Conservation (phyloP, 1,284 basidiomycete genomes). For the Rhodotorula sp. region DNA sequence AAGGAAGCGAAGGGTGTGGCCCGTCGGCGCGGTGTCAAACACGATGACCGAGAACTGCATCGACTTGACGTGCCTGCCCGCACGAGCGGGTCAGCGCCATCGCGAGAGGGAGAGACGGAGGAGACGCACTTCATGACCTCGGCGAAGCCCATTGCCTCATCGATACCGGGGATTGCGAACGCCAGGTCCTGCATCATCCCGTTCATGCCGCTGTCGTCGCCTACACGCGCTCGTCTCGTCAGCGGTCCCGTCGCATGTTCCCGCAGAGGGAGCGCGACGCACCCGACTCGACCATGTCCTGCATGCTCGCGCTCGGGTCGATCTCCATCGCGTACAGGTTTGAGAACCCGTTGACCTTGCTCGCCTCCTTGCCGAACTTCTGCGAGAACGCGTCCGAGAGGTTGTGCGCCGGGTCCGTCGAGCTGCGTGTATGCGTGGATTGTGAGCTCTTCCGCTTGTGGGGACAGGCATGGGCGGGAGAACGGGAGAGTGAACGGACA, state of each 20-base stretch:
- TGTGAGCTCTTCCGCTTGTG: background rate
- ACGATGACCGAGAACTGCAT: conserved; percentile 99
- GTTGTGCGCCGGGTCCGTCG: conserved; percentile 98
- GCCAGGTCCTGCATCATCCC: conserved; percentile 99
- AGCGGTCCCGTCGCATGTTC: too few relatives aligned
- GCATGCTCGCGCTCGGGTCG: conserved; percentile 92
- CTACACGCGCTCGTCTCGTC: conserved; percentile 55
- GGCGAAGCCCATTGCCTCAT: conserved; percentile 99
- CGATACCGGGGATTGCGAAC: conserved; percentile 97
- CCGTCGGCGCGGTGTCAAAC: conserved; percentile 98
- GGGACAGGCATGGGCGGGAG: background rate
- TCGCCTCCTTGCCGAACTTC: conserved; percentile 99
- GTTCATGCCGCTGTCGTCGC: conserved; percentile 86
- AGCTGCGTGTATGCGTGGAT: conserved; percentile 58
- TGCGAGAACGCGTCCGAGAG: conserved; percentile 98
- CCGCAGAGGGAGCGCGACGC: conserved; percentile 46
- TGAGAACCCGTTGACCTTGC: conserved; percentile 96
- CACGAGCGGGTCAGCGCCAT: background rate
- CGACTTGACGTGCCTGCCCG: conserved; percentile 90
- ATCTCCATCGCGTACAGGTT: conserved; percentile 99
- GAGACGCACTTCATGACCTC: conserved; percentile 90
- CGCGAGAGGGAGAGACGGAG: background rate
- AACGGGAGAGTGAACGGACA: conserved; percentile 63
- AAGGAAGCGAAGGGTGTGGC: conserved; percentile 95
- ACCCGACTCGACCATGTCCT: conserved; percentile 99